phyloP scores from a whole-genome alignment of 1,284 basidiomycete species.

The Ganoderma sp. region DNA sequence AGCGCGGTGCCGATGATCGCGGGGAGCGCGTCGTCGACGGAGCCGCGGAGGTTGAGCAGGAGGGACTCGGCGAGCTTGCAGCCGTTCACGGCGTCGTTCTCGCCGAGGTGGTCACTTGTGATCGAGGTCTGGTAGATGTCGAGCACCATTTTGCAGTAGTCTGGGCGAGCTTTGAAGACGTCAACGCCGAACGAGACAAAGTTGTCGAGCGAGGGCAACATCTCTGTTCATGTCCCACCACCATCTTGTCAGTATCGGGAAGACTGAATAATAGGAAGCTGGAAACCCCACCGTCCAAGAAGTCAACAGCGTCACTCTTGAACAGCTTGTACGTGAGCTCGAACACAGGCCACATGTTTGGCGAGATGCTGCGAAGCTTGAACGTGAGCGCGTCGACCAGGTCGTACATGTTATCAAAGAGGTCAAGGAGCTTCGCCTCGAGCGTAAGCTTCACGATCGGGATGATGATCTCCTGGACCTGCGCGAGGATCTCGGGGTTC shows the following conservation, averaged over 20 bases:
- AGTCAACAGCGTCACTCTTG: slow-evolving; percentile 85
- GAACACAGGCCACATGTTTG: slow-evolving; percentile 88
- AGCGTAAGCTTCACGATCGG: slow-evolving; percentile 82
- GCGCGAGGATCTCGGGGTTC: slow-evolving; percentile 76
- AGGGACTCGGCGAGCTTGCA: slow-evolving; percentile 87
- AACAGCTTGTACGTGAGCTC: slow-evolving; percentile 86
- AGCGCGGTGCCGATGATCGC: slow-evolving; percentile 68
- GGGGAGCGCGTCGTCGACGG: slow-evolving; percentile 73
- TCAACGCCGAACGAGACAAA: slow-evolving; percentile 87
- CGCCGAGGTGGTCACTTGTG: slow-evolving; percentile 76
- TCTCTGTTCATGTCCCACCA: slow-evolving; percentile 58
- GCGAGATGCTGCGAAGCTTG: slow-evolving; percentile 78
- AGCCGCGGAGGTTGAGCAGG: slow-evolving; percentile 79
- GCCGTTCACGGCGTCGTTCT: slow-evolving; percentile 83
- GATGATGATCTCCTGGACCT: slow-evolving; percentile 83
- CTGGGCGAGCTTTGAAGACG: slow-evolving; percentile 70
- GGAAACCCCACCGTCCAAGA: slow-evolving; percentile 71
- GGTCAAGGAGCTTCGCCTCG: slow-evolving; percentile 76
- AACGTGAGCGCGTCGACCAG: slow-evolving; percentile 87
- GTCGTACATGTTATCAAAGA: slow-evolving; percentile 90
- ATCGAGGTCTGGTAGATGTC: slow-evolving; percentile 87
- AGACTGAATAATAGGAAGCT: not conserved
- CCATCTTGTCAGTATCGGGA: not conserved
- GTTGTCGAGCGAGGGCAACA: slow-evolving; percentile 90
- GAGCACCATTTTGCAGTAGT: slow-evolving; percentile 83